Percentiles rank a stretch among this genome's conserved stretches.
Evolutionary conservation across 2,329 filamentous ascomycete species (phyloP).

Genomic region (Colletotrichum sublineola): DNA sequence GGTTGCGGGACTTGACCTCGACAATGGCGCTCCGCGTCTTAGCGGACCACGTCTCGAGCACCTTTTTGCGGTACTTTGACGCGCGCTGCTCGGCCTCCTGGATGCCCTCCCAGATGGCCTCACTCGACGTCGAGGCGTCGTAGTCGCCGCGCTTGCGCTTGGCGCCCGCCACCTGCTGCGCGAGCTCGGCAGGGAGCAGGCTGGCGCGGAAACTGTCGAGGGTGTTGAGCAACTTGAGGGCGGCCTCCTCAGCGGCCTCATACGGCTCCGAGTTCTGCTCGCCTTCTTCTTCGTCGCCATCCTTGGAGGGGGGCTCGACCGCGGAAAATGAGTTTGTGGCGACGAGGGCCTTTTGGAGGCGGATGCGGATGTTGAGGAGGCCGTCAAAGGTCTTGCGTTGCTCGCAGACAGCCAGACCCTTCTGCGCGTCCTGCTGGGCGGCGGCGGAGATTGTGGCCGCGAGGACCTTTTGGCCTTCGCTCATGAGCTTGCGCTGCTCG

Average conservation of each 20-base stretch:
- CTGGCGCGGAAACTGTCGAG: slow-evolving; percentile 78
- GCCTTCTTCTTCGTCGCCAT: slow-evolving; percentile 45
- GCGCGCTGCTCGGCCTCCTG: slow-evolving; percentile 72
- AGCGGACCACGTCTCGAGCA: slow-evolving; percentile 90
- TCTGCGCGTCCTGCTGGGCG: slow-evolving; percentile 82
- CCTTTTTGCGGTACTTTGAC: slow-evolving; percentile 73
- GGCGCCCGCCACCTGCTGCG: slow-evolving; percentile 60
- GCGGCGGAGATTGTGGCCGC: slow-evolving; percentile 73
- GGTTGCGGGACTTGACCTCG: slow-evolving; percentile 68
- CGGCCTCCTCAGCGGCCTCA: slow-evolving; percentile 86
- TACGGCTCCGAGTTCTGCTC: slow-evolving; percentile 66
- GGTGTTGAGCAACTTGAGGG: slow-evolving; percentile 86
- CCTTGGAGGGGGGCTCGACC: slow-evolving; percentile 55
- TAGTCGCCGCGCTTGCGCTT: slow-evolving; percentile 71
- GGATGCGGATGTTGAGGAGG: slow-evolving; percentile 89
- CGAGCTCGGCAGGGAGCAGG: slow-evolving; percentile 60
- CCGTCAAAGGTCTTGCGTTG: slow-evolving; percentile 91
- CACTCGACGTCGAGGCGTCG: slow-evolving; percentile 68
- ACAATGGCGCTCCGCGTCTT: slow-evolving; percentile 74
- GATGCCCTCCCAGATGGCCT: slow-evolving; percentile 81
- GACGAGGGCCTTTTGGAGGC: slow-evolving; percentile 90
- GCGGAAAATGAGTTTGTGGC: slow-evolving; percentile 80
- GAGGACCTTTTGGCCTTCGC: slow-evolving; percentile 75
- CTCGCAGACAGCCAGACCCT: slow-evolving; percentile 86
- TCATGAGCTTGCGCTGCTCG: slow-evolving; percentile 76